Conservation (phyloP, 2,329 filamentous ascomycete genomes). For the Curvularia eragrostidis region DNA sequence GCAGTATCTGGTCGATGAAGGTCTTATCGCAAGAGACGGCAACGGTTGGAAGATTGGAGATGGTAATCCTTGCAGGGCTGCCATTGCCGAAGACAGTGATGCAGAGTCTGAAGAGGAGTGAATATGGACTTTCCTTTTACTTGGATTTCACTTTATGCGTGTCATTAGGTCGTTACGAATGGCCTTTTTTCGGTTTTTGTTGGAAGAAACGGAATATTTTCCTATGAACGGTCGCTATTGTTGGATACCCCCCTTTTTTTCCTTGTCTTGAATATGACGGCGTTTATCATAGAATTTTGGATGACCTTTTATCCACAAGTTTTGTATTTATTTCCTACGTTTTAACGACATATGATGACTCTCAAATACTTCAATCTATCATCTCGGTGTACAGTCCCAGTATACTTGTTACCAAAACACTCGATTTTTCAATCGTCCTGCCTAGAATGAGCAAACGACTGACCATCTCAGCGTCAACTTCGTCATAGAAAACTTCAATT, state of each 20-base stretch:
- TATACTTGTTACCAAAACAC: not conserved
- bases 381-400: not conserved
- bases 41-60: slow-evolving; percentile 46
- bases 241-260: slow-evolving; percentile 10
- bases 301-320: too few relatives aligned
- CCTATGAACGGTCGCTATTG: slow-evolving; percentile 1
- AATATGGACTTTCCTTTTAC: not conserved
- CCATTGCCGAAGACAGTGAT: slow-evolving; percentile 9
- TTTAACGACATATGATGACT: not conserved
- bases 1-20: slow-evolving; percentile 50
- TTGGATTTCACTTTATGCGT: not conserved
- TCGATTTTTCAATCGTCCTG: too few relatives aligned
- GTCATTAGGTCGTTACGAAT: not conserved
- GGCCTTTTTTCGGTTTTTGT: not conserved
- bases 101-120: slow-evolving; percentile 27
- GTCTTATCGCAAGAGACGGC: slow-evolving; percentile 42
- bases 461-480: not conserved
- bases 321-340: not conserved
- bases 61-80: slow-evolving; percentile 32
- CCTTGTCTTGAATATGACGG: not conserved
- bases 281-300: too few relatives aligned
- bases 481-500: not conserved
- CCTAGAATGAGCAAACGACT: not conserved
- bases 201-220: not conserved
- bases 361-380: not conserved